Evolutionary conservation across 352 stramenopile genomes (phyloP), one percentile per base, ranked within the genome.

Genomic region (Elongisporangium prolatum): DNA sequence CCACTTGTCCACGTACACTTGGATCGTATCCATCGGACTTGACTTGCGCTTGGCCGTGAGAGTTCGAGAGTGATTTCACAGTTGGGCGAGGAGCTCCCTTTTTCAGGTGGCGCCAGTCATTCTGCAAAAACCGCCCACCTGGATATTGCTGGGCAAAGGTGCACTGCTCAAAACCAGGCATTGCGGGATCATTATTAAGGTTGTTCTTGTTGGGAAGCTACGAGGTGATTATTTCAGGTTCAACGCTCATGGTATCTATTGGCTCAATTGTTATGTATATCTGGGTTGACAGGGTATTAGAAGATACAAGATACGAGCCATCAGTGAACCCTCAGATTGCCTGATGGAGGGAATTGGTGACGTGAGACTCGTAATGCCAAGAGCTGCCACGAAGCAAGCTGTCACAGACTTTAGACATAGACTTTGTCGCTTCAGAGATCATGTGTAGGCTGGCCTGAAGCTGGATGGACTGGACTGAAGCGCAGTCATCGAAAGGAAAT

Each of bases 1-100:
- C 80, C 77, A 89, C 73, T 93, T 93, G 75, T 90, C 81, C 73
- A 89, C 71, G 71, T 89, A 79, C 64, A 88, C 81, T 70, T 91
- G 81, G 59, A 91, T 68, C 59, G 88, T 90, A 40, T 93, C 84
- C 80, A 93, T 91, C n/a, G 14, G 28, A 14, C 28, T 40, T 40
- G 28, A 40, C 28, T 40, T 40, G 28, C 28, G 28, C 28, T 40
- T 40, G 28, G 28, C 28, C 28, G 28, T 40, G 28, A 40, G 28
- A 40, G 28, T 40, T 40, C 28, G 28, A 40, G 28, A 40, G 28
- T 40, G 28, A 40, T 40, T 40, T 13, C 28, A 40, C 28, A 13
- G 28, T 40, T 40, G 28, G 28, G 28, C 28, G 4, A 3, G 28
- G 4, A 3, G 28, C 28, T 40, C 28, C 28, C 28, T 40, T 40